Conservation (phyloP, 345 rosid species). For the Durio zibethinus region DNA sequence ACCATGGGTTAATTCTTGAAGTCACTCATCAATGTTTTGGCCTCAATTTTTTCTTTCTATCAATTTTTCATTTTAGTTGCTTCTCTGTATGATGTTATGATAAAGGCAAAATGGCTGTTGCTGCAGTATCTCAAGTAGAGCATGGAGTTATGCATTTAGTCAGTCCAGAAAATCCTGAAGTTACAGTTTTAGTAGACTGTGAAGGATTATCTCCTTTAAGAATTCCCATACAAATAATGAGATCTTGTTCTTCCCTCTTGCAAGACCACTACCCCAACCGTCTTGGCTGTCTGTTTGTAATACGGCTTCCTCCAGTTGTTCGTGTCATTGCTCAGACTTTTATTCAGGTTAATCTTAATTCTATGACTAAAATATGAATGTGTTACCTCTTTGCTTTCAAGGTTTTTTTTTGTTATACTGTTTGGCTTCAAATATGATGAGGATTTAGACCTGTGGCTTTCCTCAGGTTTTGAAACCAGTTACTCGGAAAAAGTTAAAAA, state of each 20-base stretch:
- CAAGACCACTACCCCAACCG: conserved; percentile 91
- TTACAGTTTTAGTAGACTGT: conserved; percentile 87
- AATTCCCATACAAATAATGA: conserved; percentile 88
- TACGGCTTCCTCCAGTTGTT: conserved; percentile 83
- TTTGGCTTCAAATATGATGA: neutral
- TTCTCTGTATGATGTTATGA: neutral
- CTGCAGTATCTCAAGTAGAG: conserved; percentile 93
- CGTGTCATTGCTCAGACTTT: conserved; percentile 86
- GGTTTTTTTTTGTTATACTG: neutral
- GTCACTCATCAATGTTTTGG: neutral
- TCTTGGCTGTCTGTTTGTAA: conserved; percentile 77
- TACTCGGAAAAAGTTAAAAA: conserved; percentile 78
- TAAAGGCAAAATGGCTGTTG: conserved; percentile 14
- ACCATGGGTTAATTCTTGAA: neutral
- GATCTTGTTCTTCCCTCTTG: conserved; percentile 77
- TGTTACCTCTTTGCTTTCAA: neutral
- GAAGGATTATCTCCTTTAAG: conserved; percentile 75
- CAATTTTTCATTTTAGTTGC: neutral
- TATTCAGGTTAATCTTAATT: conserved; percentile 54
- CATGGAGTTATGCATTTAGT: conserved; percentile 64
- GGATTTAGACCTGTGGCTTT: conserved; percentile 13
- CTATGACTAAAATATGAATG: neutral
- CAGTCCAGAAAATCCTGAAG: conserved; percentile 52
- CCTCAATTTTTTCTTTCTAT: neutral
- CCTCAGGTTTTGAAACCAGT: conserved; percentile 71